phyloP scores from a whole-genome alignment of 495 filamentous ascomycete genomes.

The Cairneyella variabilis region DNA sequence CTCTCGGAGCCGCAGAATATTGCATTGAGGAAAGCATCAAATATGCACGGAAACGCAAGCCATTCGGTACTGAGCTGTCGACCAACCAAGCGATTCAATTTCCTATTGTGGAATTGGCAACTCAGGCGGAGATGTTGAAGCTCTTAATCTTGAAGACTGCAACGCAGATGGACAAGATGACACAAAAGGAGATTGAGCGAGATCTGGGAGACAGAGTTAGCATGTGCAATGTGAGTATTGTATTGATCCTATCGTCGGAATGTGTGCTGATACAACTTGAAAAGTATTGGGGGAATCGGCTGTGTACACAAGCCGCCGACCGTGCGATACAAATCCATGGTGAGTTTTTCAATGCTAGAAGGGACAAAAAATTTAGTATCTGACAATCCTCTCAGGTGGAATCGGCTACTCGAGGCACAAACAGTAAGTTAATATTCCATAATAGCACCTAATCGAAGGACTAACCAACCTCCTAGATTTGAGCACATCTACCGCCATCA shows the following conservation, averaged over 20 bases:
- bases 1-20: constrained; percentile 51
- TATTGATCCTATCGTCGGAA: neutral
- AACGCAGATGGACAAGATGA: constrained; percentile 53
- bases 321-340: constrained; percentile 47
- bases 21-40: constrained; percentile 51
- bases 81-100: constrained; percentile 59
- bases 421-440: constrained; percentile 4
- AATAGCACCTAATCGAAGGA: neutral
- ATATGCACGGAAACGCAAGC: constrained; percentile 45
- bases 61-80: constrained; percentile 51
- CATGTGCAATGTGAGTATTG: constrained; percentile 49
- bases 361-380: no score
- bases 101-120: constrained; percentile 55
- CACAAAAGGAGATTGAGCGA: constrained; percentile 46
- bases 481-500: constrained; percentile 52
- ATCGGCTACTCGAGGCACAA: constrained; percentile 23
- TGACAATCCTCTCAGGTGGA: constrained; percentile 11
- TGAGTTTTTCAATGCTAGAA: neutral
- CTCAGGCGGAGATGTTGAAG: constrained; percentile 56
- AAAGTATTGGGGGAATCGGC: constrained; percentile 54
- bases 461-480: constrained; percentile 24
- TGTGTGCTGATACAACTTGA: neutral
- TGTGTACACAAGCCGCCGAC: constrained; percentile 56
- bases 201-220: constrained; percentile 50
- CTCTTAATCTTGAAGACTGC: constrained; percentile 57